phyloP scores from a whole-genome alignment of 257 asterid genomes.

The Lithospermum erythrorhizon region DNA sequence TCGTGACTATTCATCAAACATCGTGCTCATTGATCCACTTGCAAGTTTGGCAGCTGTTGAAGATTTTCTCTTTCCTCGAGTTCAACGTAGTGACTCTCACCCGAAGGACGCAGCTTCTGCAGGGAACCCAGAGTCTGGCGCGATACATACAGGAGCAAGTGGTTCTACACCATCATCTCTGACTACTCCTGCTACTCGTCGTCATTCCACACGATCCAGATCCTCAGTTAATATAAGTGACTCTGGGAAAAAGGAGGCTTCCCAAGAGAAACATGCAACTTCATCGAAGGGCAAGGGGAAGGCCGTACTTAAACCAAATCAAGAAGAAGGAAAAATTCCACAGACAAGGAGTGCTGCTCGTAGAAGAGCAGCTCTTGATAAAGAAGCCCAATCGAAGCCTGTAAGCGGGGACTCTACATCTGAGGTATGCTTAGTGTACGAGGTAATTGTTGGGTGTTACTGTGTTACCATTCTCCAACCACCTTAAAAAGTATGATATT shows the following conservation, averaged over 20 bases:
- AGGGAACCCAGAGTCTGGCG: constrained; percentile 53
- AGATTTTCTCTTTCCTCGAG: constrained; percentile 88
- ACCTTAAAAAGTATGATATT: too few relatives aligned
- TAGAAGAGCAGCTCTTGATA: constrained; percentile 77
- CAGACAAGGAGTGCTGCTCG: constrained; percentile 82
- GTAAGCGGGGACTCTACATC: constrained; percentile 71
- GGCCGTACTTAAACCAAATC: constrained; percentile 66
- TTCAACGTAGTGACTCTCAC: constrained; percentile 68
- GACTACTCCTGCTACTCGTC: constrained; percentile 53
- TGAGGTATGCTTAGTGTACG: constrained; percentile 45
- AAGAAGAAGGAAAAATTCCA: constrained; percentile 75
- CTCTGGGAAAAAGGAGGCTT: constrained; percentile 43
- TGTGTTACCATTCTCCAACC: too few relatives aligned
- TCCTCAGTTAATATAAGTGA: constrained; percentile 56
- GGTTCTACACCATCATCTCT: constrained; percentile 49
- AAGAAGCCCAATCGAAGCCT: constrained; percentile 61
- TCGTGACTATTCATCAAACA: constrained; percentile 91
- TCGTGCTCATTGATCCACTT: constrained; percentile 85
- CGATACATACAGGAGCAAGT: constrained; percentile 38
- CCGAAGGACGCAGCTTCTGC: constrained; percentile 53
- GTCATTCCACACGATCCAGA: constrained; percentile 75
- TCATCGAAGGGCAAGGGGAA: constrained; percentile 82
- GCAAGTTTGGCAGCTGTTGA: constrained; percentile 94
- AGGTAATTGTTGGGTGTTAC: neutral
- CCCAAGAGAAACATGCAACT: constrained; percentile 46